phyloP scores from a whole-genome alignment of 371 early-diverging fungal genomes.

The Amoeboaphelidium occidentale region DNA sequence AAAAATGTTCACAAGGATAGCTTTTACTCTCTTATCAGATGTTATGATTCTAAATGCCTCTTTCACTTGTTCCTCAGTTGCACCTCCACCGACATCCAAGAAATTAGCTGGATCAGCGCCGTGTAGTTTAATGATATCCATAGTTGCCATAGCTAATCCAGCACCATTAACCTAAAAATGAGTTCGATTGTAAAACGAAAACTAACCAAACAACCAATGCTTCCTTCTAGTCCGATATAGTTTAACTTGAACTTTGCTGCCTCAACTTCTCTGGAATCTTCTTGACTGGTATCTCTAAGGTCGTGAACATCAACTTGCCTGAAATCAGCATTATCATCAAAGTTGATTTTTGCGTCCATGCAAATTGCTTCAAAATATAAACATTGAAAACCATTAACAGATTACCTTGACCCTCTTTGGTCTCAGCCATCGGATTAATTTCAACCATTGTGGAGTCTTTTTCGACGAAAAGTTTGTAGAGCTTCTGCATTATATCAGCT shows the following conservation, averaged over 20 bases:
- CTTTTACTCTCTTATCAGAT: background rate
- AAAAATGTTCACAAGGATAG: conserved; percentile 1
- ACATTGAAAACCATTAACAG: background rate
- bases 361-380: background rate
- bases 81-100: conserved; percentile 1
- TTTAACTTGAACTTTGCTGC: background rate
- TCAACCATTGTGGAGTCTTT: background rate
- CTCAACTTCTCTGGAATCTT: background rate
- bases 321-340: conserved; percentile 1
- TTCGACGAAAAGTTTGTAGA: background rate
- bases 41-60: background rate
- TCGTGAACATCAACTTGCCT: background rate
- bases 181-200: no score
- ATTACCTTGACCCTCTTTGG: background rate
- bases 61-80: background rate
- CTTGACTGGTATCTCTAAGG: background rate
- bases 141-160: conserved; percentile 1
- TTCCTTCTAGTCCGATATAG: background rate
- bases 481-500: background rate
- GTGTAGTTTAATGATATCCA: background rate
- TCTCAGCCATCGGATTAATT: background rate
- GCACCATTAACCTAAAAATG: conserved; percentile 2
- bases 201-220: conserved; percentile 1
- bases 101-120: background rate
- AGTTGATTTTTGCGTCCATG: background rate